Conservation (phyloP, 345 rosid genomes). For the Eucalyptus curtisii region DNA sequence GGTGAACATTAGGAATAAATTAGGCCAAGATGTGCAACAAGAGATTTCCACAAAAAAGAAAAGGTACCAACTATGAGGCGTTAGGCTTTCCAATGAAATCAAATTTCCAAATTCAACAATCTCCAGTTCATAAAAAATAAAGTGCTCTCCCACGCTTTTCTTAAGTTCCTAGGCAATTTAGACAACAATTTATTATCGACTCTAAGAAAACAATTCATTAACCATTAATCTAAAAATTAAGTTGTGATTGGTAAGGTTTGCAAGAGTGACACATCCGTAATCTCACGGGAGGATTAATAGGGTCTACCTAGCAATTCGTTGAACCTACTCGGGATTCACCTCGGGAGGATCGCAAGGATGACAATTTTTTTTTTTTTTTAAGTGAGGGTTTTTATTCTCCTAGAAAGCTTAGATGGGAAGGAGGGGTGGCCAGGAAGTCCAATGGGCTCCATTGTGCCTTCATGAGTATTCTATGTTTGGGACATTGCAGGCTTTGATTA, state of each 20-base stretch:
- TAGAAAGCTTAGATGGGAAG: not conserved
- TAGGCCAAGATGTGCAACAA: not conserved
- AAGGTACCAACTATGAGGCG: rapidly evolving
- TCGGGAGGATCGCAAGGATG: not conserved
- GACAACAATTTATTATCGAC: not conserved
- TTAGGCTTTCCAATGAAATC: not conserved
- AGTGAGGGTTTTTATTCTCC: not conserved
- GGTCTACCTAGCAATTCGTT: not conserved
- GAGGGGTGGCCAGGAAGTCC: not conserved
- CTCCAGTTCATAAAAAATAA: rapidly evolving
- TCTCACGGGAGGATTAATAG: not conserved
- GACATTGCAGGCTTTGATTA: not conserved
- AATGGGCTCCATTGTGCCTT: not conserved
- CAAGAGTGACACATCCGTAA: not conserved
- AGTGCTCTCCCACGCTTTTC: not conserved
- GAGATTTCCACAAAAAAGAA: not conserved
- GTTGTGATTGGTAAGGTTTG: not conserved
- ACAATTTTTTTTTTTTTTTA: not conserved
- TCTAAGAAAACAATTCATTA: not conserved
- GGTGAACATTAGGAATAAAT: not conserved
- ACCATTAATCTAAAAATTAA: not conserved
- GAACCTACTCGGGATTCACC: not conserved
- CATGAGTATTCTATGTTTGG: not conserved
- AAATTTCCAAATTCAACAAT: not conserved
- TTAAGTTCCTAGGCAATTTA: not conserved